Evolutionary conservation across 306 rosid species (phyloP), one percentile per base, ranked within the genome.

Genomic region (Cucurbita argyrosperma): DNA sequence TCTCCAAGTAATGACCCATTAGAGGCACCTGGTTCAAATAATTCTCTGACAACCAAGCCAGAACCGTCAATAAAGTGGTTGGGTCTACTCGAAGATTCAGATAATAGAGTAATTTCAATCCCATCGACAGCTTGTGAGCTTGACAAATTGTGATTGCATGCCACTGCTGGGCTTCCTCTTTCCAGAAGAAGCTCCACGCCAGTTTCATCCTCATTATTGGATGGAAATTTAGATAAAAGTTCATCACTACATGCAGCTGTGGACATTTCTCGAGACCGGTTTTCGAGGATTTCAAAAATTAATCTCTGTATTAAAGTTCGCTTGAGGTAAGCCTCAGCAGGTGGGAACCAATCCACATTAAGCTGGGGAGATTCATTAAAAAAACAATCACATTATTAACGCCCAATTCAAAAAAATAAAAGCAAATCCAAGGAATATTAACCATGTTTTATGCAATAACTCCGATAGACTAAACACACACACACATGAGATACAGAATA

Each of bases 261-360:
- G 60, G 87, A 79, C 74, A 72, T 77, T 79, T 86, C 90, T 18
- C 54, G 74, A 72, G 76, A 78, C 38, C 71, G 80, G 77, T 77
- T 83, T 81, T 81, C 88, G 81, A 93, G 82, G n/a, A 89, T 92
- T 78, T 83, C 88, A 71, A 76, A 89, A 71, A 93, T 89, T 79
- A 90, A 77, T 79, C 79, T 93, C 92, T 90, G 96, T 79, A 93
- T 89, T 74, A 87, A 83, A 61, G 92, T 84, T 64, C 98, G 89
- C 91, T 93, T 93, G 79, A 89, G 90, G 64, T 88, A 93, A 61
- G 97, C 97, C 85, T 93, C 98, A 1, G 88, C 81, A 52, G 98
- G 97, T 11, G 65, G 87, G 87, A 93, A 93, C 98, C 98, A 93
- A 77, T 89, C 79, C 80, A 77, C 85, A 82, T 80, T 85, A 42